Conservation (phyloP, 495 filamentous ascomycete genomes). For the Penicillium coprophilum region DNA sequence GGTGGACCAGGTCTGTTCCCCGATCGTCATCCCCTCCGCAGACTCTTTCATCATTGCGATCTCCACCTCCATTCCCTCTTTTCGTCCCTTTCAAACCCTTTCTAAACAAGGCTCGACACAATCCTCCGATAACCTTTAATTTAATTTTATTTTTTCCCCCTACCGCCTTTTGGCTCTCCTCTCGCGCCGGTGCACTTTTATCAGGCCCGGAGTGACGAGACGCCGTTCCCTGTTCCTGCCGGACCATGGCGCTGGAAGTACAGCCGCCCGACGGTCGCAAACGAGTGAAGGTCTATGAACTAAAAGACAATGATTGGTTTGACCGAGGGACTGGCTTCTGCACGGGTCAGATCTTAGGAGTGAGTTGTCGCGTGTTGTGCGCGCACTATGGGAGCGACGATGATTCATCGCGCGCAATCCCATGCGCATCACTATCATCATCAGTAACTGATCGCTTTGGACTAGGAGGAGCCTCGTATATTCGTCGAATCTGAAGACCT, state of each 20-base stretch:
- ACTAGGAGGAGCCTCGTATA: constrained; percentile 79
- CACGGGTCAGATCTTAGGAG: constrained; percentile 70
- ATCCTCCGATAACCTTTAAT: constrained; percentile 7
- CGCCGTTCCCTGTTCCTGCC: constrained; percentile 36
- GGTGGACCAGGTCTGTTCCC: constrained; percentile 18
- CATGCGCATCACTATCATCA: constrained; percentile 11
- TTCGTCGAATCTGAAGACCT: constrained; percentile 92
- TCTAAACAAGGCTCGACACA: neutral
- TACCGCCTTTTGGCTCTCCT: constrained; percentile 27
- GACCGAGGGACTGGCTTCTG: constrained; percentile 97
- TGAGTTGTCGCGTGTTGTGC: constrained; percentile 49
- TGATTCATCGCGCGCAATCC: constrained; percentile 11
- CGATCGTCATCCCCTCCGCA: constrained; percentile 35
- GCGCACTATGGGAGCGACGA: constrained; percentile 5
- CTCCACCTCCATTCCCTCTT: constrained; percentile 19
- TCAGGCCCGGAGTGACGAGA: constrained; percentile 46
- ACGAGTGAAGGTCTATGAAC: constrained; percentile 98
- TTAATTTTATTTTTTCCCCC: constrained; percentile 21
- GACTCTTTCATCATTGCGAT: constrained; percentile 26
- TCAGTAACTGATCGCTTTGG: constrained; percentile 13
- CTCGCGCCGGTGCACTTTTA: constrained; percentile 38
- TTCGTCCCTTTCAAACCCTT: constrained; percentile 8
- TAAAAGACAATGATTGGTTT: constrained; percentile 98
- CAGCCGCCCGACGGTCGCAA: constrained; percentile 83
- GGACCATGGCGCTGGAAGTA: constrained; percentile 82